These are phyloP conservation scores for Gamarada debralockiae DNA, from an alignment of 495 filamentous ascomycete genomes.

Conservation along the genomic window DNA sequence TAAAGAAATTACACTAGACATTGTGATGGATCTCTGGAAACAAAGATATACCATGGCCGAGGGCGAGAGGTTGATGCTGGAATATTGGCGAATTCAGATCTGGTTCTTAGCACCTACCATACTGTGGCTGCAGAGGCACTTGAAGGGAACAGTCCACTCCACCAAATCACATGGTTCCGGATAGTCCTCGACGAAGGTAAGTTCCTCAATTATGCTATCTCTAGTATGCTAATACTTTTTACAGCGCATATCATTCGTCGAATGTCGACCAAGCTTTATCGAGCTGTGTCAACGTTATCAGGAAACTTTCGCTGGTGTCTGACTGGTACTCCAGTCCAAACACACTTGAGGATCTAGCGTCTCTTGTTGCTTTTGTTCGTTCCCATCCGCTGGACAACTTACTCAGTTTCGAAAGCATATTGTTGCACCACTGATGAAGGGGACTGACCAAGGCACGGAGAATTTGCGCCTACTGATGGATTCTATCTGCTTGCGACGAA, in stretches of 20 bases:
- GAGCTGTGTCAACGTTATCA: slow-evolving; percentile 59
- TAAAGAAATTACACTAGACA: slow-evolving; percentile 3
- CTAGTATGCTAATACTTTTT: neutral
- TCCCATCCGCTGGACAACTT: slow-evolving; percentile 32
- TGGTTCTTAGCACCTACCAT: slow-evolving; percentile 78
- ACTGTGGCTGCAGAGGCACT: slow-evolving; percentile 6
- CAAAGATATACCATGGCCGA: slow-evolving; percentile 62
- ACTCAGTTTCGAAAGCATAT: slow-evolving; percentile 29
- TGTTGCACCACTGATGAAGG: slow-evolving; percentile 21
- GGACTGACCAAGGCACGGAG: slow-evolving; percentile 19
- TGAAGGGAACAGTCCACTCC: slow-evolving; percentile 43
- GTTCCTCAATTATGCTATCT: neutral
- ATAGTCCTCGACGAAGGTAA: slow-evolving; percentile 81
- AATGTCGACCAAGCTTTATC: slow-evolving; percentile 61
- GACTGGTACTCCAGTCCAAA: slow-evolving; percentile 75
- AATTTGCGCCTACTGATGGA: slow-evolving; percentile 34
- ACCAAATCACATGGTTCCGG: slow-evolving; percentile 69
- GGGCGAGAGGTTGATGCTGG: slow-evolving; percentile 47
- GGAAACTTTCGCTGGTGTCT: slow-evolving; percentile 77
- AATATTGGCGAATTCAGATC: slow-evolving; percentile 55
- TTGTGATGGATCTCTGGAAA: slow-evolving; percentile 39
- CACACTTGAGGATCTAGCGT: slow-evolving; percentile 41
- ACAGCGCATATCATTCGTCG: slow-evolving; percentile 71
- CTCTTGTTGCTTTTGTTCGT: slow-evolving; percentile 43
- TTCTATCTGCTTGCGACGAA: slow-evolving; percentile 35